Percentiles rank a stretch among this genome's conserved stretches.
phyloP scores from a whole-genome alignment of 352 stramenopile genomes.

The Phytopythium litorale region DNA sequence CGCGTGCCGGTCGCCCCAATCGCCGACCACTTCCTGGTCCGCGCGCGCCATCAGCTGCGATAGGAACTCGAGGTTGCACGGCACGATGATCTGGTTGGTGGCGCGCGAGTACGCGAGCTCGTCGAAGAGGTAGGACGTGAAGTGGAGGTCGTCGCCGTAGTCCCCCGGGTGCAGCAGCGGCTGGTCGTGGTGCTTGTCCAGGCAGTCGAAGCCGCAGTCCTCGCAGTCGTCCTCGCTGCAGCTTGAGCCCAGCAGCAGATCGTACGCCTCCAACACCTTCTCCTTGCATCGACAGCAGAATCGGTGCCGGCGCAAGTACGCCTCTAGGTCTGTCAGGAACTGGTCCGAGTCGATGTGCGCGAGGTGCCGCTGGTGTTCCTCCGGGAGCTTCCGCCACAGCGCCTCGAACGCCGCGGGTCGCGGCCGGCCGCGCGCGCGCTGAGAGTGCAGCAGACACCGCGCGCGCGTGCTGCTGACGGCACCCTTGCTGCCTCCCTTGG shows the following conservation, averaged over 20 bases:
- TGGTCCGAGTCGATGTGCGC: slow-evolving; percentile 86
- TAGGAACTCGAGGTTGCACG: slow-evolving; percentile 84
- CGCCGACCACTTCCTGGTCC: slow-evolving; percentile 77
- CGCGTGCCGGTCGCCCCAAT: slow-evolving; percentile 80
- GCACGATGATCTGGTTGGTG: slow-evolving; percentile 80
- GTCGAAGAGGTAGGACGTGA: slow-evolving; percentile 85
- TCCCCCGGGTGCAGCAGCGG: slow-evolving; percentile 23
- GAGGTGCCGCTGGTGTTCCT: slow-evolving; percentile 77
- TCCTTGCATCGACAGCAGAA: slow-evolving; percentile 89
- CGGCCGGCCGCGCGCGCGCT: slow-evolving; percentile 61
- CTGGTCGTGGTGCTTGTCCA: slow-evolving; percentile 69
- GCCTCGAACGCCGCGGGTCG: slow-evolving; percentile 73
- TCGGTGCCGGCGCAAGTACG: slow-evolving; percentile 78
- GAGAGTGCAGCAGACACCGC: slow-evolving; percentile 74
- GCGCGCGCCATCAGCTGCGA: slow-evolving; percentile 80
- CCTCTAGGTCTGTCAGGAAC: slow-evolving; percentile 82
- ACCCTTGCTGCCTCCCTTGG: slow-evolving; percentile 27
- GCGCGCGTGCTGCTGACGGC: slow-evolving; percentile 32
- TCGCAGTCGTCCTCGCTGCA: slow-evolving; percentile 86
- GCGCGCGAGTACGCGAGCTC: slow-evolving; percentile 79
- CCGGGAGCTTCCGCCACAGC: slow-evolving; percentile 72
- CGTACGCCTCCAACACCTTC: slow-evolving; percentile 86
- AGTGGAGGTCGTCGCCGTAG: slow-evolving; percentile 81
- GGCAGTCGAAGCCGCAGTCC: slow-evolving; percentile 77
- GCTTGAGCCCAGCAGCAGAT: slow-evolving; percentile 79